Percentiles rank a stretch among this genome's conserved stretches.
Evolutionary conservation across 495 filamentous ascomycete genomes (phyloP).

Genomic region (Aspergillus saccharolyticus): DNA sequence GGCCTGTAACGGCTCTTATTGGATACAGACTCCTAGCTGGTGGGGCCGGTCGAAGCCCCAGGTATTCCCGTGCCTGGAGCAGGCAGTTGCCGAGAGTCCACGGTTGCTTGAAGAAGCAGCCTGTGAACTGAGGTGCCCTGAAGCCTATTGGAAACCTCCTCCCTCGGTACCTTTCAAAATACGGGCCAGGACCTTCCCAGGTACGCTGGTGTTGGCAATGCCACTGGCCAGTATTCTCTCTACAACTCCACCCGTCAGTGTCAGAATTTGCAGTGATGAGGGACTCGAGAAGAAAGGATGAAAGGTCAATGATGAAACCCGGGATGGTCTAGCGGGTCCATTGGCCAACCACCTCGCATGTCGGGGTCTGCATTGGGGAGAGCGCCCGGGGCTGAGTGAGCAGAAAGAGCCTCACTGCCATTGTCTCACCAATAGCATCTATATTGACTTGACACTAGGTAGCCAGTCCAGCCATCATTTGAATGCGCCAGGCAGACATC

Average conservation of each 20-base stretch:
- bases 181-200: too few relatives aligned
- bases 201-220: not conserved
- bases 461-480: too few relatives aligned
- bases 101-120: not conserved
- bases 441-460: not conserved
- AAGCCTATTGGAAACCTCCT: too few relatives aligned
- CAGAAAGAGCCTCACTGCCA: conserved; percentile 2
- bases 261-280: too few relatives aligned
- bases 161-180: too few relatives aligned
- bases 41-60: conserved; percentile 14
- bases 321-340: not conserved
- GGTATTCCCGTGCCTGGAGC: conserved; percentile 14
- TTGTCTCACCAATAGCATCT: not conserved
- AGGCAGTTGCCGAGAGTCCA: too few relatives aligned
- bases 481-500: too few relatives aligned
- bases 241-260: not conserved
- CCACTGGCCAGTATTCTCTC: not conserved
- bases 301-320: conserved; percentile 2
- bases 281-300: too few relatives aligned
- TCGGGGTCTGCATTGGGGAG: conserved; percentile 4
- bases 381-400: not conserved
- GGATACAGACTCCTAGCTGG: conserved; percentile 7
- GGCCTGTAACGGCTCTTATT: conserved; percentile 15
- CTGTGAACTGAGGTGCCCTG: not conserved
- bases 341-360: conserved; percentile 5